phyloP scores from a whole-genome alignment of 768 basidiomycete species.

The Antrodiella citrinella region DNA sequence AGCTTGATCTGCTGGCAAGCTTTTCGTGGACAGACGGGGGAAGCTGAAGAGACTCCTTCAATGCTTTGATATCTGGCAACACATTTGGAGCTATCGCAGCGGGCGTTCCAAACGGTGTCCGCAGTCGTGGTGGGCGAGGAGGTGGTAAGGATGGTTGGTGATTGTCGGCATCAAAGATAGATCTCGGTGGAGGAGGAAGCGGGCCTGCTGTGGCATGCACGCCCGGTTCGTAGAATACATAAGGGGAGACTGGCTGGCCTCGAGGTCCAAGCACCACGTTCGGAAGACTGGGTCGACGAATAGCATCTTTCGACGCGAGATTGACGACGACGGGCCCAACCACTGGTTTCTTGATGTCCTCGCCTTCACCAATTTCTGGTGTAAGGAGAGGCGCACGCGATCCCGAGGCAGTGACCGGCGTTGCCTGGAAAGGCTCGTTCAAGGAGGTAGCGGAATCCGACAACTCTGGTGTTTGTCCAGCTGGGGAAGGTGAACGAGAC shows the following conservation, averaged over 20 bases:
- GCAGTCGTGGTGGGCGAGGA: slow-evolving; percentile 43
- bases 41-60: slow-evolving; percentile 53
- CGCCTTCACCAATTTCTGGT: slow-evolving; percentile 54
- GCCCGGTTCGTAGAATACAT: slow-evolving; percentile 57
- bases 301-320: slow-evolving; percentile 24
- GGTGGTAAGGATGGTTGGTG: slow-evolving; percentile 55
- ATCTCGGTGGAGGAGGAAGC: slow-evolving; percentile 60
- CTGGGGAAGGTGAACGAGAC: slow-evolving; percentile 24
- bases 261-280: neutral
- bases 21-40: slow-evolving; percentile 35
- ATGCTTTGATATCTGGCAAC: slow-evolving; percentile 39
- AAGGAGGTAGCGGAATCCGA: slow-evolving; percentile 11
- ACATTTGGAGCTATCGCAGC: slow-evolving; percentile 1
- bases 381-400: slow-evolving; percentile 33
- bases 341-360: slow-evolving; percentile 51
- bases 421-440: slow-evolving; percentile 6
- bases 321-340: slow-evolving; percentile 55
- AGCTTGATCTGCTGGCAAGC: slow-evolving; percentile 25
- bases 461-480: slow-evolving; percentile 10
- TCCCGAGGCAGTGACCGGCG: slow-evolving; percentile 7
- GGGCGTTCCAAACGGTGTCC: slow-evolving; percentile 24
- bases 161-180: slow-evolving; percentile 37
- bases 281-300: neutral
- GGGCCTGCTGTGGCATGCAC: slow-evolving; percentile 68
- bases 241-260: slow-evolving; percentile 25